Evolutionary conservation across 257 asterid genomes (phyloP), one percentile per base, ranked within the genome.

Genomic region (Pogostemon cablin): DNA sequence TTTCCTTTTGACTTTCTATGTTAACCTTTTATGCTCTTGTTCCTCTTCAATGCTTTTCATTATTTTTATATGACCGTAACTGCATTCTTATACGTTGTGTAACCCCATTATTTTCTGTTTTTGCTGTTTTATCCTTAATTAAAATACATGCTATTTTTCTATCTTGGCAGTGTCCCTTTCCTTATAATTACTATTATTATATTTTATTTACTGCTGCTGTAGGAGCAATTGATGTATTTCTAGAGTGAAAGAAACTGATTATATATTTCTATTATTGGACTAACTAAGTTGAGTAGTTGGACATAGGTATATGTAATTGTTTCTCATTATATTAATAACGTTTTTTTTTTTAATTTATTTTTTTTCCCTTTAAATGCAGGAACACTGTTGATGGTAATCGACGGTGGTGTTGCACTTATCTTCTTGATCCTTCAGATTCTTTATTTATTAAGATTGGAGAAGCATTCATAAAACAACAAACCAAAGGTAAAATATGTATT

Each of bases 351-450:
- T 25, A 25, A 25, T 25, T 25, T 25, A 25, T 0, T 25, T 25
- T 25, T 25, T 25, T 25, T 1, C 32, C 64, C 58, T 68, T 74
- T 65, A 52, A 72, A 62, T 65, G 41, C 75, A 91, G 99, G 99
- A 93, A 93, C 76, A 91, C 99, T 34, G 99, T 93, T 70, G 68
- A 81, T 72, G 91, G 89, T 43, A 84, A 91, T 81, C 86, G 84
- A 58, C 85, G 85, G 71, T 93, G 97, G 96, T 91, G 97, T 80
- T 93, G 98, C 81, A 93, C 97, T 66, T 91, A 80, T 82, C 99
- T 93, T 86, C 88, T 93, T 9, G 91, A 87, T 79, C 97, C 99
- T 61, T 86, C 99, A 47, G 99, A 93, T 75, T 87, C 98, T 72
- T 80, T 93, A 74, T 93, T 93, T 84, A 65, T 87, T 40, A 78